Evolutionary conservation across 352 stramenopile genomes (phyloP).

Genomic region (Pythium apleroticum): DNA sequence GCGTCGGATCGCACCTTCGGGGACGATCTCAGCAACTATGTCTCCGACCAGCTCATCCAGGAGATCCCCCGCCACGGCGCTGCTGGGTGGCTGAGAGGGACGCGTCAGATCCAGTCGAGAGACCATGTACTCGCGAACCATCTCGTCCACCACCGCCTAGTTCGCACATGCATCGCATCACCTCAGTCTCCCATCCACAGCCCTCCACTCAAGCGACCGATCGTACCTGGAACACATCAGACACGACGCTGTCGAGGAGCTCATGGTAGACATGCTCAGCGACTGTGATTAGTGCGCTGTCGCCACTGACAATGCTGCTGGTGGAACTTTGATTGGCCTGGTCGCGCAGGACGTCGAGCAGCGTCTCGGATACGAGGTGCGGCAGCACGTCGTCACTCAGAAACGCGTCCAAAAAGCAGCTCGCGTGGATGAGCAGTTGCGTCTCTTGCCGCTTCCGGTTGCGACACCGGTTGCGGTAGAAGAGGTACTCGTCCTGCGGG

Average conservation of each 20-base stretch:
- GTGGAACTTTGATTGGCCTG: background rate
- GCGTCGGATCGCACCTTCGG: slow-evolving; percentile 30
- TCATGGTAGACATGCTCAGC: slow-evolving; percentile 8
- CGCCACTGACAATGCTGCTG: background rate
- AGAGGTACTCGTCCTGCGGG: slow-evolving; percentile 48
- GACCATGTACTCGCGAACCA: slow-evolving; percentile 43
- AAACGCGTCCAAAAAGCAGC: slow-evolving; percentile 37
- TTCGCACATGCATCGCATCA: no score
- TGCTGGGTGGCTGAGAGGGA: slow-evolving; percentile 18
- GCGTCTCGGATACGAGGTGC: slow-evolving; percentile 25
- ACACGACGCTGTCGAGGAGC: slow-evolving; percentile 22
- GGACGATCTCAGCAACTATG: slow-evolving; percentile 33
- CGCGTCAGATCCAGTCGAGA: slow-evolving; percentile 34
- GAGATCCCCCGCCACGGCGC: slow-evolving; percentile 36
- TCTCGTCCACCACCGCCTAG: slow-evolving; percentile 30
- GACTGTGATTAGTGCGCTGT: background rate
- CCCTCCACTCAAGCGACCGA: no score
- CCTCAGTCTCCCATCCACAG: no score
- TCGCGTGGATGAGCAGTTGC: slow-evolving; percentile 22
- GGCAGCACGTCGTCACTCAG: slow-evolving; percentile 12
- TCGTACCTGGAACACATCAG: slow-evolving; percentile 37
- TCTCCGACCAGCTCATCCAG: slow-evolving; percentile 38
- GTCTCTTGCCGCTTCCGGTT: slow-evolving; percentile 27
- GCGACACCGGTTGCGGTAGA: slow-evolving; percentile 31
- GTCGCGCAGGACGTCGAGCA: slow-evolving; percentile 45